Base-by-base conservation (phyloP, 2,329 filamentous ascomycete genomes). In the Stagonosporopsis cucurbitacearum region DNA sequence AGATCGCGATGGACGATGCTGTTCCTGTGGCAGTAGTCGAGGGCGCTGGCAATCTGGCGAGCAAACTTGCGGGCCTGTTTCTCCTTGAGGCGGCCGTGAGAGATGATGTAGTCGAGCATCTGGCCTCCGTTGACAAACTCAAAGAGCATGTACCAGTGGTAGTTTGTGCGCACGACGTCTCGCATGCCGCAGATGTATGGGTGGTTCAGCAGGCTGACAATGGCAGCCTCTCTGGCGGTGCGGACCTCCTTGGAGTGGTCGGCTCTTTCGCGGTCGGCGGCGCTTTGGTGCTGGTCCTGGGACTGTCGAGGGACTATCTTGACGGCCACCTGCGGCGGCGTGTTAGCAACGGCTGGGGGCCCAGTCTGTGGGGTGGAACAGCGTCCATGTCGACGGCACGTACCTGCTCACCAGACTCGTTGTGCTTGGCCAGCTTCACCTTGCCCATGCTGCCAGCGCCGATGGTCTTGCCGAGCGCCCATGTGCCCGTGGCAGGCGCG, bases 121-220 rank as follows among this genome's bases (percentile, higher is more conserved):
- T 99, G 95, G 17, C 95, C 95, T 43, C 95, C 95, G 72, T 99
- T 97, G 77, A 99, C 95, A 75, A 95, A 97, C 79, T 99, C 95
- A 72, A 96, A 99, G 47, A 99, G 87, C 95, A 99, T 99, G 78
- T 99, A 99, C 95, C 95, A 99, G 77, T 99, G 95, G 75, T 97
- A 95, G 70, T 95, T 94, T 46, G 95, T 98, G 54, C 93, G 89
- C 53, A 98, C 90, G 23, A 97, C 92, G 78, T 99, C 95, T 63
- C 92, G 88, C 84, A 99, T 90, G 56, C 91, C 92, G 75, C 95
- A 98, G 55, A 99, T 96, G 72, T 96, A 96, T 13, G 94, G 95
- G 70, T 98, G 95, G 71, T 92, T 92, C 54, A 97, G 85, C 43
- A 99, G 86, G 23, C 91, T 96, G 60, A 97, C 94, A 71, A 99